Conservation (phyloP, 768 basidiomycete genomes). For the Podaxis pistillaris region DNA sequence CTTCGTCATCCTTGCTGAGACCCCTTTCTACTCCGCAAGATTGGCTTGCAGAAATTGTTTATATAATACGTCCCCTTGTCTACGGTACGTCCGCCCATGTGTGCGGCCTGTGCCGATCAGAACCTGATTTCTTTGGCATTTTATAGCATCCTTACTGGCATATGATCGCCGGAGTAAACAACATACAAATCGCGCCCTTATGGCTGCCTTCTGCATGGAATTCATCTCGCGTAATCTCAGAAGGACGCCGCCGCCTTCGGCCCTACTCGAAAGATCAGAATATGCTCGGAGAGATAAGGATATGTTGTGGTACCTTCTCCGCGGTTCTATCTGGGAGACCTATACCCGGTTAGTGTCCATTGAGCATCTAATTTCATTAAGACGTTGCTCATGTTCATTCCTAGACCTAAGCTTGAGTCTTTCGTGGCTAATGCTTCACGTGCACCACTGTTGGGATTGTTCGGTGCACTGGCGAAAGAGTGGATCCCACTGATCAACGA, state of each 20-base stretch:
- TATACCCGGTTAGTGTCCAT: slow-evolving; percentile 59
- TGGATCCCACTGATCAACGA: slow-evolving; percentile 90
- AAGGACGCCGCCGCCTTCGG: slow-evolving; percentile 58
- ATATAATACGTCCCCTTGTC: slow-evolving; percentile 69
- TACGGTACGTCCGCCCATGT: slow-evolving; percentile 53
- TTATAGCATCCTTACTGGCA: slow-evolving; percentile 39
- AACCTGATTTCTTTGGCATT: slow-evolving; percentile 8
- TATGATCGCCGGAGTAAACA: slow-evolving; percentile 33
- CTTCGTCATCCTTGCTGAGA: slow-evolving; percentile 64
- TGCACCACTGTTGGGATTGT: slow-evolving; percentile 63
- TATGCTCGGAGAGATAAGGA: slow-evolving; percentile 82
- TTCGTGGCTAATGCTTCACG: slow-evolving; percentile 54
- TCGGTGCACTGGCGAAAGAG: slow-evolving; percentile 71
- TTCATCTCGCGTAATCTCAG: slow-evolving; percentile 75
- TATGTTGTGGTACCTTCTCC: slow-evolving; percentile 80
- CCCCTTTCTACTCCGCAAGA: slow-evolving; percentile 62
- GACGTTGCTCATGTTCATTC: slow-evolving; percentile 11
- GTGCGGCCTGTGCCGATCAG: slow-evolving; percentile 11
- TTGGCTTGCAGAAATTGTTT: slow-evolving; percentile 73
- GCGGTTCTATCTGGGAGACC: slow-evolving; percentile 81
- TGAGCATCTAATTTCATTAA: slow-evolving; percentile 10
- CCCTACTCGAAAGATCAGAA: slow-evolving; percentile 68
- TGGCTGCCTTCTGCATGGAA: slow-evolving; percentile 65
- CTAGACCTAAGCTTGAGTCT: slow-evolving; percentile 74
- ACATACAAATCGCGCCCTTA: slow-evolving; percentile 59